Percentiles rank a stretch among this genome's conserved stretches.
phyloP scores from a whole-genome alignment of 495 filamentous ascomycete genomes.

The Lepidopterella palustris region DNA sequence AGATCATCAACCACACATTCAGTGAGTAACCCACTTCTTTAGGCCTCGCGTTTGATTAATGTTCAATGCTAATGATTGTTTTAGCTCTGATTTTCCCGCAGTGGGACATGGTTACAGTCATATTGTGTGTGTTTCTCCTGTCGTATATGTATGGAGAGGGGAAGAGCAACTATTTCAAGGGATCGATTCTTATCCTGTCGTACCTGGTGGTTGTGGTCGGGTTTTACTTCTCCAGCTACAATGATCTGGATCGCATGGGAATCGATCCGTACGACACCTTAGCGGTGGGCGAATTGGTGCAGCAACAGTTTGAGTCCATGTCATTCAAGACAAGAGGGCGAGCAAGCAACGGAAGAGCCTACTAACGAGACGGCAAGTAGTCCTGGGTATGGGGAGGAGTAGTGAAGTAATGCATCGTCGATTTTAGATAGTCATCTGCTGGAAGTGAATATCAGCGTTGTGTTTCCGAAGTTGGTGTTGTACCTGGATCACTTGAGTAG shows the following conservation, averaged over 20 bases:
- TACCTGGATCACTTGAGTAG: too few relatives aligned
- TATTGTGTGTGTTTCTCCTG: slow-evolving; percentile 92
- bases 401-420: too few relatives aligned
- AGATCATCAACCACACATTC: slow-evolving; percentile 74
- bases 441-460: too few relatives aligned
- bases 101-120: slow-evolving; percentile 98
- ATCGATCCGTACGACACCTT: slow-evolving; percentile 30
- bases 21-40: slow-evolving; percentile 39
- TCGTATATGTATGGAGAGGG: slow-evolving; percentile 98
- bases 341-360: slow-evolving; percentile 7
- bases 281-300: slow-evolving; percentile 18
- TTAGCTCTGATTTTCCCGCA: slow-evolving; percentile 90
- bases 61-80: slow-evolving; percentile 8
- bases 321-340: slow-evolving; percentile 20
- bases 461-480: too few relatives aligned
- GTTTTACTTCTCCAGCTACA: slow-evolving; percentile 81
- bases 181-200: slow-evolving; percentile 85
- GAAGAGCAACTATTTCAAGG: slow-evolving; percentile 92
- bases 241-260: slow-evolving; percentile 53
- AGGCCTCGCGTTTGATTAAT: background rate
- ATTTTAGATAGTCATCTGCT: too few relatives aligned
- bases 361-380: background rate
- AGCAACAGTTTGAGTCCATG: slow-evolving; percentile 21
- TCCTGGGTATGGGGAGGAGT: background rate
- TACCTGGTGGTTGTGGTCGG: slow-evolving; percentile 90